A percentile compares a stretch with the other conserved stretches of the same genome.
Conservation (phyloP, 768 basidiomycete genomes). For the Russula sp. region DNA sequence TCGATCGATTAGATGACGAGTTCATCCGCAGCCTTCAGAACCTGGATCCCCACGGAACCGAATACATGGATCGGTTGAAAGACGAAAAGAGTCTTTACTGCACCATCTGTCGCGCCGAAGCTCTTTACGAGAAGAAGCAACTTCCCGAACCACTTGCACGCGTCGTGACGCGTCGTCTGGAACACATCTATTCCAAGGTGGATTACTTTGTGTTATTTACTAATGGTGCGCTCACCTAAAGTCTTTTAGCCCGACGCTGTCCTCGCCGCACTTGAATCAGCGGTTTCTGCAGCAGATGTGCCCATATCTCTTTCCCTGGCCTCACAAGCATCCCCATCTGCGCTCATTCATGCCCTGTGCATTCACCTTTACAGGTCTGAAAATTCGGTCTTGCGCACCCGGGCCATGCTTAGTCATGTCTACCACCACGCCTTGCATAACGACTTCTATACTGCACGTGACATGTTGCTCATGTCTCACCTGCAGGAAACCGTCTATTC, state of each 20-base stretch:
- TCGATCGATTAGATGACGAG: slow-evolving; percentile 96
- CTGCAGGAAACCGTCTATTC: slow-evolving; percentile 95
- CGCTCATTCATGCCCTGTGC: slow-evolving; percentile 85
- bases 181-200: slow-evolving; percentile 98
- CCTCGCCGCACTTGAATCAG: slow-evolving; percentile 81
- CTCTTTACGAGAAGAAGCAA: slow-evolving; percentile 80
- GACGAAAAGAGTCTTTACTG: slow-evolving; percentile 94
- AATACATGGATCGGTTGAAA: slow-evolving; percentile 94
- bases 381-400: slow-evolving; percentile 88
- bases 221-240: slow-evolving; percentile 22
- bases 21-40: slow-evolving; percentile 97
- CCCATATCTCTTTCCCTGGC: slow-evolving; percentile 62
- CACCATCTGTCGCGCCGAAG: slow-evolving; percentile 89
- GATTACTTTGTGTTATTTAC: slow-evolving; percentile 14
- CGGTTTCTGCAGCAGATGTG: slow-evolving; percentile 54
- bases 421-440: slow-evolving; percentile 97
- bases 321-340: slow-evolving; percentile 55
- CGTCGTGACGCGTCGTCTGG: slow-evolving; percentile 91
- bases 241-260: slow-evolving; percentile 80
- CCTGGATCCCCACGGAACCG: slow-evolving; percentile 98
- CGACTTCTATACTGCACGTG: slow-evolving; percentile 93
- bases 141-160: slow-evolving; percentile 79
- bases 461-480: slow-evolving; percentile 99
- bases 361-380: slow-evolving; percentile 90
- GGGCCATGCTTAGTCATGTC: slow-evolving; percentile 96